phyloP scores from a whole-genome alignment of 371 early-diverging fungal species.

The Saksenaea vasiformis region DNA sequence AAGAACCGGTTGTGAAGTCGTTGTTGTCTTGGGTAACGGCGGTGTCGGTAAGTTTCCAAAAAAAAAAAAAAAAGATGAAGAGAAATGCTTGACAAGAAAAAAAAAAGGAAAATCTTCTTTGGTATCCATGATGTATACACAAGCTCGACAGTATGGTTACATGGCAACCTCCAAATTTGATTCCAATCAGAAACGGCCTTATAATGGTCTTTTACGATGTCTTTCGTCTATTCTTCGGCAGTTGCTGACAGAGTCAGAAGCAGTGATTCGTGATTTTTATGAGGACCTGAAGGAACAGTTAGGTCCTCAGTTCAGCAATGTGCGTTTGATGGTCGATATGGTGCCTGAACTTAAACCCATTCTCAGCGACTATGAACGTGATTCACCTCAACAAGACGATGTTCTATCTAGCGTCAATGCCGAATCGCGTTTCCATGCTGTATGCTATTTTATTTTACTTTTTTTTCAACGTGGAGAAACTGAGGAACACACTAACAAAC shows the following conservation, averaged over 20 bases:
- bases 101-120: conserved; percentile 36
- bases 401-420: conserved; percentile 30
- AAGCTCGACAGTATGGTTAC: conserved; percentile 45
- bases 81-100: too few relatives aligned
- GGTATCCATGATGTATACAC: conserved; percentile 28
- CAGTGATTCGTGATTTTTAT: conserved; percentile 41
- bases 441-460: conserved; percentile 8
- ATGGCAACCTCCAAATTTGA: conserved; percentile 49
- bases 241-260: conserved; percentile 43
- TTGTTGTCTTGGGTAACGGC: conserved; percentile 41
- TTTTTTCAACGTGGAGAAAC: background rate
- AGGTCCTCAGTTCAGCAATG: conserved; percentile 44
- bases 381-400: conserved; percentile 26
- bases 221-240: conserved; percentile 44
- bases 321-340: conserved; percentile 38
- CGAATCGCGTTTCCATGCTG: conserved; percentile 44
- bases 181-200: conserved; percentile 43
- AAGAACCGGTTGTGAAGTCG: conserved; percentile 26
- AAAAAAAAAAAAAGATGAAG: background rate
- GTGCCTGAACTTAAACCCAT: conserved; percentile 49
- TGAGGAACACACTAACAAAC: background rate
- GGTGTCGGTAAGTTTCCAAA: conserved; percentile 29
- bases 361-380: conserved; percentile 21
- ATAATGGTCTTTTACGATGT: conserved; percentile 42
- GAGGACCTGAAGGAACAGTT: conserved; percentile 35